These are phyloP conservation scores for Epichloe uncinata DNA, from an alignment of 2,329 filamentous ascomycete species.

Conservation along the genomic window DNA sequence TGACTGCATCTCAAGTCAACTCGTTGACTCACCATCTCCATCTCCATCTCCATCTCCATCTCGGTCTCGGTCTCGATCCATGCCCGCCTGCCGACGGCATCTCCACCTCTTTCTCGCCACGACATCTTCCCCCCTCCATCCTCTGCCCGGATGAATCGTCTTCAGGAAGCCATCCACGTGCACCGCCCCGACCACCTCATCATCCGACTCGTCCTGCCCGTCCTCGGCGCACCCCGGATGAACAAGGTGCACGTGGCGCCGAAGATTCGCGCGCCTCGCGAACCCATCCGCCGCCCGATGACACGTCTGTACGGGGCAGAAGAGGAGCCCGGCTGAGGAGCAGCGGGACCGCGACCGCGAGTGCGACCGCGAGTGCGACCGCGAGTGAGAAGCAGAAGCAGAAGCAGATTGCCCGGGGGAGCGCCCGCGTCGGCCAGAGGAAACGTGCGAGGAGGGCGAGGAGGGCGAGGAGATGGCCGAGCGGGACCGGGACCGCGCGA, in stretches of 20 bases:
- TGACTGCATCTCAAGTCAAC: not conserved
- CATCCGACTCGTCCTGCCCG: conserved; percentile 27
- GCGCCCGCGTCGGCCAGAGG: conserved; percentile 1
- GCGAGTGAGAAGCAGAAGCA: not conserved
- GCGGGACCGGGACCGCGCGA: conserved; percentile 8
- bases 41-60: no score
- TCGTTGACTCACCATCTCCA: conserved; percentile 1
- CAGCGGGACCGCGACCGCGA: conserved; percentile 12
- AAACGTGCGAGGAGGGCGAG: not conserved
- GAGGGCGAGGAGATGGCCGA: conserved; percentile 12
- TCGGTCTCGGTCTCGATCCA: no score
- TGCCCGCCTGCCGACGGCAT: conserved; percentile 10
- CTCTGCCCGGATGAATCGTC: conserved; percentile 34
- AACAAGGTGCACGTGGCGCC: conserved; percentile 24
- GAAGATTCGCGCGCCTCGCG: conserved; percentile 21
- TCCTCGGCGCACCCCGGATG: conserved; percentile 24
- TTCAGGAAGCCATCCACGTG: conserved; percentile 56
- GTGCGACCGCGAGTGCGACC: conserved; percentile 9
- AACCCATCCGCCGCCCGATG: conserved; percentile 25
- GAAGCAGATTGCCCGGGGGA: not conserved
- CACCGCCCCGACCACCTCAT: conserved; percentile 47
- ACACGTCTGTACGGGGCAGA: conserved; percentile 25
- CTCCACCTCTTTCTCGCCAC: conserved; percentile 17
- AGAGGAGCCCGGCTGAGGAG: conserved; percentile 20
- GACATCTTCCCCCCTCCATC: conserved; percentile 30